Evolutionary conservation across 352 stramenopile genomes (phyloP).

Genomic region (Phytophthora kernoviae): DNA sequence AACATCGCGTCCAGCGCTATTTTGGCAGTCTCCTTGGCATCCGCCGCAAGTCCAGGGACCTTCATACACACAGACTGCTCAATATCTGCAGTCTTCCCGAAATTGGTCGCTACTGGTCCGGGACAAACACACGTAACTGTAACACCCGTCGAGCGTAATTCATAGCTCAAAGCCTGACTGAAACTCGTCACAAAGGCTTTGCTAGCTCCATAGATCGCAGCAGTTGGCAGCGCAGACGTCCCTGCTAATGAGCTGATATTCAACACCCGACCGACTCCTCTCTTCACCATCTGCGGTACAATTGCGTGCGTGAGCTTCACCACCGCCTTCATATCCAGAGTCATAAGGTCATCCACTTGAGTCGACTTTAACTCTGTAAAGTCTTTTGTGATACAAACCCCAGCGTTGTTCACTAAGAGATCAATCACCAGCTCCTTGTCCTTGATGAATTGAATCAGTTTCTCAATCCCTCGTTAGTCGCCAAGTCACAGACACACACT

Average conservation of each 20-base stretch:
- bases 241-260: constrained; percentile 79
- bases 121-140: constrained; percentile 83
- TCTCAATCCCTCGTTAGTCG: constrained; percentile 56
- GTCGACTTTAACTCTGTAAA: constrained; percentile 48
- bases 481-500: constrained; percentile 66
- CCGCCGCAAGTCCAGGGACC: constrained; percentile 36
- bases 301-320: constrained; percentile 68
- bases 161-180: constrained; percentile 81
- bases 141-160: constrained; percentile 74
- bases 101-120: constrained; percentile 75
- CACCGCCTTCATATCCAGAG: constrained; percentile 69
- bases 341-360: constrained; percentile 68
- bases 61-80: constrained; percentile 46
- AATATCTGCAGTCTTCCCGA: constrained; percentile 45
- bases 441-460: constrained; percentile 57
- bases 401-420: constrained; percentile 88
- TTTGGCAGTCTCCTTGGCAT: constrained; percentile 62
- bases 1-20: constrained; percentile 66
- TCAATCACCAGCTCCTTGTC: constrained; percentile 73
- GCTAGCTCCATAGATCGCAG: constrained; percentile 78
- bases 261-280: constrained; percentile 72
- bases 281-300: constrained; percentile 73
- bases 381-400: constrained; percentile 40
- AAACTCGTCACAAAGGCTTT: constrained; percentile 82
- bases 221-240: constrained; percentile 53